A percentile compares a stretch with the other conserved stretches of the same genome.
Evolutionary conservation across 2,329 filamentous ascomycete genomes (phyloP).

Genomic region (Trichophyton equinum): DNA sequence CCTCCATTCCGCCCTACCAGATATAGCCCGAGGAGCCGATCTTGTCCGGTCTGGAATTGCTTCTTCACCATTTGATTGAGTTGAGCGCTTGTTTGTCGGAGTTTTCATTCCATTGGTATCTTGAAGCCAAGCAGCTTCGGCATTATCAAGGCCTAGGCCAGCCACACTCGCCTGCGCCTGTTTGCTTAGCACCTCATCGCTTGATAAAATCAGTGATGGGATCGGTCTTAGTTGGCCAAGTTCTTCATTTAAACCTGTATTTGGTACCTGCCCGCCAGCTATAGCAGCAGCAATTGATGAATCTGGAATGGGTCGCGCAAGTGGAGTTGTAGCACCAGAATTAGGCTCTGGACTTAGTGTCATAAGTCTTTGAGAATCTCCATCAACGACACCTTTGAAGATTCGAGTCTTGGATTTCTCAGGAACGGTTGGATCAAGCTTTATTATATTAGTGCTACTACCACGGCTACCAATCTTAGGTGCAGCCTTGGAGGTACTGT

Average conservation of each 20-base stretch:
- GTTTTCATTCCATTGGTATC: background rate
- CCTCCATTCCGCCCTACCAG: slow-evolving; percentile 28
- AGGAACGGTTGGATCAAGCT: slow-evolving; percentile 22
- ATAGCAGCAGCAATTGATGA: slow-evolving; percentile 23
- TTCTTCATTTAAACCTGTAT: slow-evolving; percentile 24
- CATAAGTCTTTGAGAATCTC: slow-evolving; percentile 22
- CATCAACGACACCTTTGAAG: slow-evolving; percentile 33
- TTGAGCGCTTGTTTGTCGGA: slow-evolving; percentile 10
- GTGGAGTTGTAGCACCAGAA: slow-evolving; percentile 45
- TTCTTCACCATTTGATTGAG: slow-evolving; percentile 12
- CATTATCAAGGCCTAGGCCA: background rate
- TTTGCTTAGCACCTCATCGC: slow-evolving; percentile 15
- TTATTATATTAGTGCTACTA: slow-evolving; percentile 12
- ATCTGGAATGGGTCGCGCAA: slow-evolving; percentile 38
- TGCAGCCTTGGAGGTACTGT: slow-evolving; percentile 16
- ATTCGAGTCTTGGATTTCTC: slow-evolving; percentile 32
- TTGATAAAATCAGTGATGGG: slow-evolving; percentile 32
- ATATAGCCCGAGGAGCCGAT: slow-evolving; percentile 31
- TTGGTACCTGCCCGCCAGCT: slow-evolving; percentile 20
- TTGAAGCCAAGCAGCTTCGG: background rate
- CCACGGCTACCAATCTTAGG: slow-evolving; percentile 20
- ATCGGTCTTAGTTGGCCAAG: slow-evolving; percentile 30
- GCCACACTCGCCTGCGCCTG: background rate
- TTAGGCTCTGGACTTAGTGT: slow-evolving; percentile 35
- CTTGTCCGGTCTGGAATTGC: slow-evolving; percentile 12